These are phyloP conservation scores for Gastrodia elata DNA, from an alignment of 106 monocot species.

Conservation along the genomic window DNA sequence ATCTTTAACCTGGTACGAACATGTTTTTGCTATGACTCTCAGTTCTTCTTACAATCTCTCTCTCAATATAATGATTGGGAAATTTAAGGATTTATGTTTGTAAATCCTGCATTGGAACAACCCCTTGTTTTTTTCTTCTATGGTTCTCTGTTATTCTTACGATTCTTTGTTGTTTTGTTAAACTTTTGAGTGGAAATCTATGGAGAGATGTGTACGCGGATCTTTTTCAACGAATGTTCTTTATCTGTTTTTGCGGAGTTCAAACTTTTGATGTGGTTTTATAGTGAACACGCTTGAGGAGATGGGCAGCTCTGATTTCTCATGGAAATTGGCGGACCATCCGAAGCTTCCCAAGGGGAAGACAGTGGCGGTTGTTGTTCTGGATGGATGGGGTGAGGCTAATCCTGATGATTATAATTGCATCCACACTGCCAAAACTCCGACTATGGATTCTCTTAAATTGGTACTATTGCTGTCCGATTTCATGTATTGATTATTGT, in stretches of 20 bases:
- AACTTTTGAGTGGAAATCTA: not conserved
- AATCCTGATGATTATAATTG: conserved; percentile 60
- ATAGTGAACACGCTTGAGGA: not conserved
- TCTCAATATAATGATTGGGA: too few species aligned
- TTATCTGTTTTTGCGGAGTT: not conserved
- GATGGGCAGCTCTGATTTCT: conserved; percentile 39
- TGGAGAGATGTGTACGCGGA: not conserved
- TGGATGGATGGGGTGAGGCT: conserved; percentile 79
- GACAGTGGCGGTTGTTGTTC: conserved; percentile 44
- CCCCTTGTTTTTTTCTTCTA: too few species aligned
- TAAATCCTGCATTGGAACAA: too few species aligned
- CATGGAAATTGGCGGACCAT: conserved; percentile 60
- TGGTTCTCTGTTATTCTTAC: too few species aligned
- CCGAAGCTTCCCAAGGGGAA: conserved; percentile 67
- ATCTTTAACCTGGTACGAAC: too few species aligned
- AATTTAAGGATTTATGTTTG: too few species aligned
- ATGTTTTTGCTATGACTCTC: too few species aligned
- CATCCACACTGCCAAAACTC: conserved; percentile 61
- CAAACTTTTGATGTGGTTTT: conserved; percentile 1
- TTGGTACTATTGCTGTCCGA: conserved; percentile 16
- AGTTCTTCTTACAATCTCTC: too few species aligned
- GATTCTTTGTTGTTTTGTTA: not conserved
- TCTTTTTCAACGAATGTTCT: not conserved
- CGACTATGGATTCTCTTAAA: conserved; percentile 74
- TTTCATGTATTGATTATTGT: not conserved